Conservation (phyloP, 495 filamentous ascomycete species). For the Tuber brumale region DNA sequence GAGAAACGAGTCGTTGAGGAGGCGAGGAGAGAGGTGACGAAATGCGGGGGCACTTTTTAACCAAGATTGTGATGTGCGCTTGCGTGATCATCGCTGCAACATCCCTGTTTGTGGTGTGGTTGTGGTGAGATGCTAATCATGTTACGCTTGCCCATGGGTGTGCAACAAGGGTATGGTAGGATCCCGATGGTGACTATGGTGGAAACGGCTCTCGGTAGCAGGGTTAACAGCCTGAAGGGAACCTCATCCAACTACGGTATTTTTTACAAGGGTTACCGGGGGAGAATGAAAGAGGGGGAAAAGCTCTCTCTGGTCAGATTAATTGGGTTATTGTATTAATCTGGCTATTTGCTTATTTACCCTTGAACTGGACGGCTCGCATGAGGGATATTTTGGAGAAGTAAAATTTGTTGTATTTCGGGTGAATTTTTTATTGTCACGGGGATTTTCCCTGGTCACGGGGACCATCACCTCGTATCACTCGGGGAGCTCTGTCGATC, state of each 20-base stretch:
- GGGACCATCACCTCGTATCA: neutral
- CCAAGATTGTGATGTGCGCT: neutral
- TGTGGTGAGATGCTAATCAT: neutral
- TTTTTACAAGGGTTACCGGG: neutral
- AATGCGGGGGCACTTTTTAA: neutral
- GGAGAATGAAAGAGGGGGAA: neutral
- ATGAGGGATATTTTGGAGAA: neutral
- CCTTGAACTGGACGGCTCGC: neutral
- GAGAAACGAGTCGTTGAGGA: neutral
- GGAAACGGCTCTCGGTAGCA: neutral
- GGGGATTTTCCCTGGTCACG: too few relatives aligned
- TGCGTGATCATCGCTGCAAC: conserved; percentile 2
- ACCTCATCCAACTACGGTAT: neutral
- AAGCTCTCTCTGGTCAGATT: neutral
- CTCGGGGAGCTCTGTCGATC: neutral
- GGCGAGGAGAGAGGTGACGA: neutral
- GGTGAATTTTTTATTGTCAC: neutral
- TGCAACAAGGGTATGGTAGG: neutral
- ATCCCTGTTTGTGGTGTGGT: conserved; percentile 1
- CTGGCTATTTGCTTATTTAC: neutral
- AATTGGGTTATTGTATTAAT: neutral
- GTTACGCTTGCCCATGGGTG: neutral
- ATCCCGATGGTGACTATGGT: neutral
- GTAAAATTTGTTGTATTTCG: neutral
- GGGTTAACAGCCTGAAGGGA: neutral